phyloP scores from a whole-genome alignment of 2,329 filamentous ascomycete species.

The Chaetomium strumarium region DNA sequence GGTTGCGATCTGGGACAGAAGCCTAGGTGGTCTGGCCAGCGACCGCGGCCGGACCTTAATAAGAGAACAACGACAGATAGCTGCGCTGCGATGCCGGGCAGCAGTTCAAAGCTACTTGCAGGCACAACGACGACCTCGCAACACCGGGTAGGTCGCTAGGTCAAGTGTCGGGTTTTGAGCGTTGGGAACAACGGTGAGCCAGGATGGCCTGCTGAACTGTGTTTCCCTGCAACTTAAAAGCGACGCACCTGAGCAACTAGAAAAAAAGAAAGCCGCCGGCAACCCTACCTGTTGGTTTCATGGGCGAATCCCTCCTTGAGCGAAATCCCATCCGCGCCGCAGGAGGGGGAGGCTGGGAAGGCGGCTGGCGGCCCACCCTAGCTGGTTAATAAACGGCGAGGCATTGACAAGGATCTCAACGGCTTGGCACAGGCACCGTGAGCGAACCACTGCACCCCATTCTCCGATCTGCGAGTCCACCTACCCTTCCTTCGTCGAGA shows the following conservation, averaged over 20 bases:
- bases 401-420: background rate
- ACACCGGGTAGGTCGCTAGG: too few relatives aligned
- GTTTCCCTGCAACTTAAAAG: too few relatives aligned
- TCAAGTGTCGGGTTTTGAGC: too few relatives aligned
- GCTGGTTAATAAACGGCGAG: conserved; percentile 6
- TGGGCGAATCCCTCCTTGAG: conserved; percentile 1
- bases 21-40: too few relatives aligned
- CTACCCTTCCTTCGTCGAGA: background rate
- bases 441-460: background rate
- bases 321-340: conserved; percentile 3
- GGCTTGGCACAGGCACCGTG: conserved; percentile 6
- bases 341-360: conserved; percentile 15
- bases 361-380: conserved; percentile 9
- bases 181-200: too few relatives aligned
- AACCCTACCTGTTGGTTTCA: conserved; percentile 6
- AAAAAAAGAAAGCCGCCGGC: background rate
- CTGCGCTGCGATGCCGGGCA: too few relatives aligned
- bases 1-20: too few relatives aligned
- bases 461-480: background rate
- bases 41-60: too few relatives aligned
- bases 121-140: too few relatives aligned
- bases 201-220: too few relatives aligned
- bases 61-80: too few relatives aligned
- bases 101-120: too few relatives aligned
- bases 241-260: background rate